phyloP scores from a whole-genome alignment of 2,329 filamentous ascomycete species.

The Magnaporthales sp. region DNA sequence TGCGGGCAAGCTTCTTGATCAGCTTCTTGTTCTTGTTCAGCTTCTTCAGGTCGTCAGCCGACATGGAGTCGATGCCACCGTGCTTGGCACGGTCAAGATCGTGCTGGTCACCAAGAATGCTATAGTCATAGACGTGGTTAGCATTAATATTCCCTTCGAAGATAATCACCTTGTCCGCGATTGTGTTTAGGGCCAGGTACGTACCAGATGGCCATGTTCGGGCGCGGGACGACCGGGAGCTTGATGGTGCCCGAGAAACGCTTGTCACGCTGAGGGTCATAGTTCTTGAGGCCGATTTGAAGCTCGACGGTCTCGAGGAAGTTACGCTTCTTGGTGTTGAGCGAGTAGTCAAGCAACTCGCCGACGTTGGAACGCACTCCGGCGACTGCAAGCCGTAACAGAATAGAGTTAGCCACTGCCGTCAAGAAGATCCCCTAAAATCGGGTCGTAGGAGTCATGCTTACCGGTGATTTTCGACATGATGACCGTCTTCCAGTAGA shows the following conservation, averaged over 20 bases:
- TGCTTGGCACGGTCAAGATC: slow-evolving; percentile 99
- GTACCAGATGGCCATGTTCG: slow-evolving; percentile 26
- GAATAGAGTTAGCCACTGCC: slow-evolving; percentile 10
- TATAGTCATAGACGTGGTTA: neutral
- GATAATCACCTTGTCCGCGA: neutral
- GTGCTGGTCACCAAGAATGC: slow-evolving; percentile 71
- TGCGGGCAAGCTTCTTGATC: slow-evolving; percentile 99
- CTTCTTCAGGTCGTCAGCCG: slow-evolving; percentile 98
- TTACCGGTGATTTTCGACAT: slow-evolving; percentile 57
- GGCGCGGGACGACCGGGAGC: slow-evolving; percentile 84
- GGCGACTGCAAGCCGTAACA: slow-evolving; percentile 40
- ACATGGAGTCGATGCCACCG: slow-evolving; percentile 97
- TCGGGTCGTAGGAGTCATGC: slow-evolving; percentile 5
- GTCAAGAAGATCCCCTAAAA: neutral
- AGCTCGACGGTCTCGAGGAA: slow-evolving; percentile 86
- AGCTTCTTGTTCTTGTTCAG: slow-evolving; percentile 99
- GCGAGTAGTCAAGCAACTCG: slow-evolving; percentile 88
- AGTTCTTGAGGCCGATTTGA: slow-evolving; percentile 74
- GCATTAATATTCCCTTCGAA: neutral
- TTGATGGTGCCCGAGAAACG: slow-evolving; percentile 99
- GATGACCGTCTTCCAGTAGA: slow-evolving; percentile 60
- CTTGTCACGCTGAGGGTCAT: slow-evolving; percentile 99
- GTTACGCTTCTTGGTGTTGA: slow-evolving; percentile 93
- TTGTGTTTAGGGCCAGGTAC: neutral
- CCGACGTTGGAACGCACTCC: slow-evolving; percentile 93